Percentiles rank a stretch among this genome's conserved stretches.
These are phyloP conservation scores for Chrysanthemum seticuspe DNA, from an alignment of 129 eudicot genomes.

Conservation along the genomic window DNA sequence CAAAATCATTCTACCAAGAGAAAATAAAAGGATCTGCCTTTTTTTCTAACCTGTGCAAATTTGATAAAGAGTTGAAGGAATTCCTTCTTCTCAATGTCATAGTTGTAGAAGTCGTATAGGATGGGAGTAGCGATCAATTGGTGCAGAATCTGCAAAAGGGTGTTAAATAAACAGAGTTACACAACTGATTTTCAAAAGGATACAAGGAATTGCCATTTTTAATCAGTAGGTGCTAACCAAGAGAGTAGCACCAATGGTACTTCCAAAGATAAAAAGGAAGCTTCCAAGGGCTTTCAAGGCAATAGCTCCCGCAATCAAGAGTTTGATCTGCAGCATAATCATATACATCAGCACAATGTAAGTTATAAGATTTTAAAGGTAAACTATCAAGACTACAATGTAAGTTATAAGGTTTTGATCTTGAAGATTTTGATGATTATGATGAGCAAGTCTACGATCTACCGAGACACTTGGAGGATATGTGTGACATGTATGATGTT, in stretches of 20 bases:
- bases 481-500: too few species aligned
- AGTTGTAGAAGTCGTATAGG: conserved; percentile 91
- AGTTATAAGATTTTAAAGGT: not conserved
- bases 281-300: conserved; percentile 75
- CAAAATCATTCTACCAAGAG: not conserved
- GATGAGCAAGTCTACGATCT: too few species aligned
- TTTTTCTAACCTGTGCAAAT: conserved; percentile 61
- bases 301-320: conserved; percentile 63
- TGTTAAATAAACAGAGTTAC: not conserved
- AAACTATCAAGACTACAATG: not conserved
- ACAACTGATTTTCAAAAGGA: not conserved
- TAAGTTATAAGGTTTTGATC: too few species aligned
- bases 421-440: too few species aligned
- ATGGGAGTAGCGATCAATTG: conserved; percentile 66
- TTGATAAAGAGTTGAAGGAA: conserved; percentile 67
- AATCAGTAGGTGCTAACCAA: conserved; percentile 46
- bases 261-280: conserved; percentile 69
- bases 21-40: not conserved
- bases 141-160: conserved; percentile 55
- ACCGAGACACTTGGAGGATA: too few species aligned
- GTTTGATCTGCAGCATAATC: conserved; percentile 51
- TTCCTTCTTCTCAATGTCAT: conserved; percentile 72
- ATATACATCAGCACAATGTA: not conserved
- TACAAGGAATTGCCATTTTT: not conserved
- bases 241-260: conserved; percentile 72